Percentiles rank a stretch among this genome's conserved stretches.
phyloP scores from a whole-genome alignment of 805 yeast species.

The Kregervanrija pseudodelftensis region DNA sequence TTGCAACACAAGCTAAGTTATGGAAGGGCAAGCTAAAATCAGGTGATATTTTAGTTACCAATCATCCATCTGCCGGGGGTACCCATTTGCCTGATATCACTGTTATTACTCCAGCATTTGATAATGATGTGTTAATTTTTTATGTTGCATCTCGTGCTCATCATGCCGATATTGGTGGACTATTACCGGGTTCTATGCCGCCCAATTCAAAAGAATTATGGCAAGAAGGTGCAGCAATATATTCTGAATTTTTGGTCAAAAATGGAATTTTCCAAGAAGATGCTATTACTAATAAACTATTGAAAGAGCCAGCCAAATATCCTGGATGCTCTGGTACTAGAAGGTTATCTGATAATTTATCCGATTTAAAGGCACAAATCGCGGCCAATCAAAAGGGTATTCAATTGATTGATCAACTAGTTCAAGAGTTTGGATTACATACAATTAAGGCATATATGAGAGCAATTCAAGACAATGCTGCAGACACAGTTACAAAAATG shows the following conservation, averaged over 20 bases:
- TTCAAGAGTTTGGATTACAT: conserved; percentile 53
- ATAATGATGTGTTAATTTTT: conserved; percentile 56
- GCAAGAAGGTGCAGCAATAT: conserved; percentile 89
- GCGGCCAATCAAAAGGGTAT: conserved; percentile 89
- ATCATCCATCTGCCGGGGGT: conserved; percentile 82
- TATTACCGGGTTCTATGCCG: conserved; percentile 91
- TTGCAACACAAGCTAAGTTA: conserved; percentile 52
- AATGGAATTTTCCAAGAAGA: conserved; percentile 72
- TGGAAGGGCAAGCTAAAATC: conserved; percentile 60
- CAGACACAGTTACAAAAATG: conserved; percentile 55
- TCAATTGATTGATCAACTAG: conserved; percentile 49
- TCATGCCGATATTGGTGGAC: conserved; percentile 94
- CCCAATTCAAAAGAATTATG: conserved; percentile 78
- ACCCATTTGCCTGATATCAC: conserved; percentile 89
- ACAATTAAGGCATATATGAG: conserved; percentile 68
- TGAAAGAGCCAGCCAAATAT: conserved; percentile 67
- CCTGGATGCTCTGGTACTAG: conserved; percentile 91
- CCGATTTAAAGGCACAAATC: conserved; percentile 78
- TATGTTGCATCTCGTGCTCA: conserved; percentile 94
- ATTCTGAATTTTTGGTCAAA: conserved; percentile 65
- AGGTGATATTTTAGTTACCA: conserved; percentile 73
- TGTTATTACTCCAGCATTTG: conserved; percentile 83
- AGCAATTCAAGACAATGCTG: conserved; percentile 78
- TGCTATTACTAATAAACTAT: conserved; percentile 48
- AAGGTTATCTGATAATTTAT: conserved; percentile 72